These are phyloP conservation scores for Leucogyrophana mollusca DNA, from an alignment of 768 basidiomycete genomes.

Conservation along the genomic window DNA sequence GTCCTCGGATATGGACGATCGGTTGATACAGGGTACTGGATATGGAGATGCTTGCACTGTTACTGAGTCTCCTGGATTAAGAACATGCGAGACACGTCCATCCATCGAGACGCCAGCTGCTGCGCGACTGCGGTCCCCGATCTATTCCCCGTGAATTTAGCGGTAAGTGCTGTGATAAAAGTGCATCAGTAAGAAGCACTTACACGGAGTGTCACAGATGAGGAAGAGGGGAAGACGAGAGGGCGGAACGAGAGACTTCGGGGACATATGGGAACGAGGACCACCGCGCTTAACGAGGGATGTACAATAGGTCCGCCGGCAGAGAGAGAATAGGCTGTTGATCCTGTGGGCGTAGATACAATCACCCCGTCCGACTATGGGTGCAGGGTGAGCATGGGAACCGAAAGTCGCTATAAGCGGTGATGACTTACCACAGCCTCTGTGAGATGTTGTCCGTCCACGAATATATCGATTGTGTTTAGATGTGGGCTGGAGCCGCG, in stretches of 20 bases:
- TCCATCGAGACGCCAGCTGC: constrained; percentile 93
- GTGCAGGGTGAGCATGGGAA: constrained; percentile 12
- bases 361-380: constrained; percentile 88
- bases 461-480: constrained; percentile 90
- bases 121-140: constrained; percentile 81
- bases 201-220: constrained; percentile 72
- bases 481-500: constrained; percentile 89
- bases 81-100: constrained; percentile 79
- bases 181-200: constrained; percentile 21
- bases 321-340: constrained; percentile 93
- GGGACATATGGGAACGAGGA: constrained; percentile 95
- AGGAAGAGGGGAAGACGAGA: constrained; percentile 84
- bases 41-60: constrained; percentile 81
- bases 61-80: constrained; percentile 84
- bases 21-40: constrained; percentile 91
- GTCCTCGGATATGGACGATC: constrained; percentile 69
- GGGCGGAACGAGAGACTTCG: constrained; percentile 90
- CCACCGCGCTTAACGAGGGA: constrained; percentile 84
- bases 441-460: constrained; percentile 92
- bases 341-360: constrained; percentile 94
- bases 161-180: constrained; percentile 3
- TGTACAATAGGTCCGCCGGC: constrained; percentile 97
- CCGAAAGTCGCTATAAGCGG: constrained; percentile 6
- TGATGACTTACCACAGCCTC: constrained; percentile 80
- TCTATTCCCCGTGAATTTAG: constrained; percentile 41